Evolutionary conservation across 2,329 filamentous ascomycete species (phyloP).

Genomic region (Scortechinia acanthostroma): DNA sequence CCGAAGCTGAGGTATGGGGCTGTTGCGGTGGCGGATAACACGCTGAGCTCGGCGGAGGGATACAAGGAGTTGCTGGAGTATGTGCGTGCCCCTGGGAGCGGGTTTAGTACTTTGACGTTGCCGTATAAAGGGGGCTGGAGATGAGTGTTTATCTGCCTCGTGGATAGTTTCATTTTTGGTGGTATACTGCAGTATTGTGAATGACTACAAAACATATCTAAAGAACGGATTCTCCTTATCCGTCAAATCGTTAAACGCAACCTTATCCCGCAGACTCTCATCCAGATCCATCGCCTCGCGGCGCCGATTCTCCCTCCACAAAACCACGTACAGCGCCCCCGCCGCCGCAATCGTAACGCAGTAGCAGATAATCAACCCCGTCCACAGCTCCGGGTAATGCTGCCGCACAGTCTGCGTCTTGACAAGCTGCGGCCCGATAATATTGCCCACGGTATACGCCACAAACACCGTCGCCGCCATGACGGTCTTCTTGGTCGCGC

Average conservation of each 20-base stretch:
- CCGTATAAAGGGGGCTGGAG: constrained; percentile 4
- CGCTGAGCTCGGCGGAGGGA: constrained; percentile 12
- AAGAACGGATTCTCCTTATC: constrained; percentile 66
- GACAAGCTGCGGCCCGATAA: constrained; percentile 68
- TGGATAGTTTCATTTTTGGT: neutral
- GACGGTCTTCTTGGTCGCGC: constrained; percentile 72
- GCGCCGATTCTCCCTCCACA: constrained; percentile 48
- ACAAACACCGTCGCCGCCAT: constrained; percentile 71
- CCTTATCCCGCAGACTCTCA: constrained; percentile 52
- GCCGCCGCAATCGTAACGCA: constrained; percentile 59
- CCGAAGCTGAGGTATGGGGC: constrained; percentile 22
- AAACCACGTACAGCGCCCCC: constrained; percentile 44
- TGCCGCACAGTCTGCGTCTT: constrained; percentile 53
- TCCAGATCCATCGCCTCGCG: constrained; percentile 39
- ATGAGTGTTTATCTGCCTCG: constrained; percentile 8
- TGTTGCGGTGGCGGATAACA: constrained; percentile 26
- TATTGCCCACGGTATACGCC: constrained; percentile 71
- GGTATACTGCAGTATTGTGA: neutral
- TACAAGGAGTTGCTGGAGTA: constrained; percentile 19
- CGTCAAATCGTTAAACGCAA: constrained; percentile 63
- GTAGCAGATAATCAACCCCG: constrained; percentile 61
- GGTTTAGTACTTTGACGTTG: constrained; percentile 1
- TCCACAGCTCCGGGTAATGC: constrained; percentile 69
- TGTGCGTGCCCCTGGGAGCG: constrained; percentile 2
- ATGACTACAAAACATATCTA: constrained; percentile 44